Conservation (phyloP, 345 rosid genomes). For the Melaleuca quinquenervia region DNA sequence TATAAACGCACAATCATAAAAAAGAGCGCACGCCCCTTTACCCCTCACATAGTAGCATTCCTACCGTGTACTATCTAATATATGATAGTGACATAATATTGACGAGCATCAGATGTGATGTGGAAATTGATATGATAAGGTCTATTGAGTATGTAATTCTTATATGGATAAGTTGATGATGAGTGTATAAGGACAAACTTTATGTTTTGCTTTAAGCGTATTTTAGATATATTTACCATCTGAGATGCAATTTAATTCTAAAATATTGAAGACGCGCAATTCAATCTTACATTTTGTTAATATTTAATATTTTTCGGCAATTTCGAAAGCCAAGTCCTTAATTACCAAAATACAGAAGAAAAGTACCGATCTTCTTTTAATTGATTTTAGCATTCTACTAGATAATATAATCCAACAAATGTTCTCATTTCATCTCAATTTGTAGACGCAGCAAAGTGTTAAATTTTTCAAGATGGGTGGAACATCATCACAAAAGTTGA, state of each 20-base stretch:
- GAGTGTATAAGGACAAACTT: neutral
- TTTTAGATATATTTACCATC: neutral
- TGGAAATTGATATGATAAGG: neutral
- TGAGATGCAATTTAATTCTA: neutral
- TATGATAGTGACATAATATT: neutral
- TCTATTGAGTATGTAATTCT: neutral
- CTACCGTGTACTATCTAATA: neutral
- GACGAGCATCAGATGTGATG: neutral
- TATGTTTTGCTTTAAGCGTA: neutral
- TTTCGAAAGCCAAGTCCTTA: neutral
- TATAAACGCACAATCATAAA: too few relatives aligned
- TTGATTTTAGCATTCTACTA: neutral
- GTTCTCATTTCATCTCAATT: neutral
- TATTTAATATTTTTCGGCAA: neutral
- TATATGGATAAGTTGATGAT: neutral
- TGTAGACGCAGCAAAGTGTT: fast-evolving
- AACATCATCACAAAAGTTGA: neutral
- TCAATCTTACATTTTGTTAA: neutral
- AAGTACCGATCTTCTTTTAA: neutral
- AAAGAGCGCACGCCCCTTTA: too few relatives aligned
- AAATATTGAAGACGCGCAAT: neutral
- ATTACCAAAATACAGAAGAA: neutral
- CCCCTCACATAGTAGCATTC: neutral
- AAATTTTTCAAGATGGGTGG: neutral
- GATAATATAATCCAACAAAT: fast-evolving